Percentiles rank a stretch among this genome's conserved stretches.
Conservation (phyloP, 2,329 filamentous ascomycete genomes). For the Gliomastix tumulicola region DNA sequence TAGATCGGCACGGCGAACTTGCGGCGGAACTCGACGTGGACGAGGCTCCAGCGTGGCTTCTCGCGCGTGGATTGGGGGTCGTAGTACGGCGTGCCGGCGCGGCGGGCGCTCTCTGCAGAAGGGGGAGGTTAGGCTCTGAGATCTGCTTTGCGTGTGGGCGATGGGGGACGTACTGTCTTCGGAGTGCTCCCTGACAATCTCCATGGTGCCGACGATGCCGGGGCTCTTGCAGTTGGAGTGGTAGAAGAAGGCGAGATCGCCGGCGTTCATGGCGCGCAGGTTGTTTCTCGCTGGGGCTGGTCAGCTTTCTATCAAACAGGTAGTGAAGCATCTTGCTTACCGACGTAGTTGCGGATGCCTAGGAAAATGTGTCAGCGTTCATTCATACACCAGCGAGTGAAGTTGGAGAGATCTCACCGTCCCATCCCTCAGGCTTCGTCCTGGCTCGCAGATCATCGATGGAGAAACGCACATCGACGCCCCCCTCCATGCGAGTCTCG, state of each 20-base stretch:
- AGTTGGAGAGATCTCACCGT: constrained; percentile 51
- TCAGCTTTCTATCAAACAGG: background rate
- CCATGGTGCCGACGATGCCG: constrained; percentile 81
- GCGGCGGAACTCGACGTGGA: constrained; percentile 79
- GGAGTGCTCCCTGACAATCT: constrained; percentile 78
- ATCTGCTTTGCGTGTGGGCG: constrained; percentile 13
- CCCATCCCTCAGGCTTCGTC: constrained; percentile 79
- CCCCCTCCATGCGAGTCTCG: constrained; percentile 78
- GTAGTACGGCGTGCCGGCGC: constrained; percentile 59
- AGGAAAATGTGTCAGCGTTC: background rate
- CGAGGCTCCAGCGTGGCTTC: constrained; percentile 68
- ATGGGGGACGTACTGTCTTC: constrained; percentile 54
- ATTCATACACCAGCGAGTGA: too few species aligned
- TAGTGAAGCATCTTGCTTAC: constrained; percentile 14
- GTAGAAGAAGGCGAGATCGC: constrained; percentile 94
- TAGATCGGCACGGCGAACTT: constrained; percentile 70
- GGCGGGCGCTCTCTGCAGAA: constrained; percentile 19
- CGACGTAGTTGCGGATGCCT: constrained; percentile 44
- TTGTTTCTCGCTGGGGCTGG: constrained; percentile 65
- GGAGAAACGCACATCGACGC: constrained; percentile 84
- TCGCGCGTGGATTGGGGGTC: constrained; percentile 62
- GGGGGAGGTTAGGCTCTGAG: background rate
- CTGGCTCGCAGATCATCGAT: constrained; percentile 80
- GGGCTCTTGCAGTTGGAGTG: constrained; percentile 90
- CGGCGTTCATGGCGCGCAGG: constrained; percentile 82